Conservation (phyloP, 306 rosid genomes). For the Oemleria cerasiformis region DNA sequence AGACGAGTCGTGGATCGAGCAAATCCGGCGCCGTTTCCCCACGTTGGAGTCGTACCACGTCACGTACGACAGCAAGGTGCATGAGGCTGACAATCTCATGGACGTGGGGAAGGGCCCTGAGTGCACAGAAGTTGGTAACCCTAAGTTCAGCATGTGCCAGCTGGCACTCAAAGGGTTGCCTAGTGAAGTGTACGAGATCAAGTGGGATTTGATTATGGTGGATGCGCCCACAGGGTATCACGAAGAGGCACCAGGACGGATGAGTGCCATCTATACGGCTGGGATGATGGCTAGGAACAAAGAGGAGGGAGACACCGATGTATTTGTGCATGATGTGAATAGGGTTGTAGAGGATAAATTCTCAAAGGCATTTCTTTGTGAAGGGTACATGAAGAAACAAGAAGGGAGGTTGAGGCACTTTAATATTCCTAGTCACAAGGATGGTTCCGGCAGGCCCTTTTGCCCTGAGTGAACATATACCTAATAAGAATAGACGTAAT, state of each 20-base stretch:
- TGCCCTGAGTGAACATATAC: constrained; percentile 37
- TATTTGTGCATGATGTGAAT: constrained; percentile 80
- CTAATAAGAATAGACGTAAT: no score
- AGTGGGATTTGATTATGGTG: constrained; percentile 87
- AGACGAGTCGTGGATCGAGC: constrained; percentile 68
- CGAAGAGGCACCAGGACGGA: constrained; percentile 71
- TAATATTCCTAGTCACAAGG: constrained; percentile 53
- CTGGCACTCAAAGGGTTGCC: constrained; percentile 69
- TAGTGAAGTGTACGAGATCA: constrained; percentile 35
- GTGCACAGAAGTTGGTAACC: constrained; percentile 49
- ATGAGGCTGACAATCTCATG: constrained; percentile 59
- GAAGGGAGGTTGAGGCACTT: constrained; percentile 79
- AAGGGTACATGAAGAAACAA: constrained; percentile 49
- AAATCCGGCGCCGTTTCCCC: constrained; percentile 48
- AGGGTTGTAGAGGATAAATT: constrained; percentile 66
- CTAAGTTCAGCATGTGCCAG: constrained; percentile 48
- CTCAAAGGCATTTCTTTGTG: constrained; percentile 60
- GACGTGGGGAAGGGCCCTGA: constrained; percentile 57
- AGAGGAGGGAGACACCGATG: constrained; percentile 39
- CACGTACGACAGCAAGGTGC: constrained; percentile 55
- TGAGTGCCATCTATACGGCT: constrained; percentile 77
- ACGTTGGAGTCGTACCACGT: constrained; percentile 57
- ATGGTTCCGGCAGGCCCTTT: constrained; percentile 39
- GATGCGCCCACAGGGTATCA: constrained; percentile 81
- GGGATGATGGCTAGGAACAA: constrained; percentile 80